Evolutionary conservation across 345 rosid species (phyloP), one percentile per base, ranked within the genome.

Genomic region (Citrus trifoliata): DNA sequence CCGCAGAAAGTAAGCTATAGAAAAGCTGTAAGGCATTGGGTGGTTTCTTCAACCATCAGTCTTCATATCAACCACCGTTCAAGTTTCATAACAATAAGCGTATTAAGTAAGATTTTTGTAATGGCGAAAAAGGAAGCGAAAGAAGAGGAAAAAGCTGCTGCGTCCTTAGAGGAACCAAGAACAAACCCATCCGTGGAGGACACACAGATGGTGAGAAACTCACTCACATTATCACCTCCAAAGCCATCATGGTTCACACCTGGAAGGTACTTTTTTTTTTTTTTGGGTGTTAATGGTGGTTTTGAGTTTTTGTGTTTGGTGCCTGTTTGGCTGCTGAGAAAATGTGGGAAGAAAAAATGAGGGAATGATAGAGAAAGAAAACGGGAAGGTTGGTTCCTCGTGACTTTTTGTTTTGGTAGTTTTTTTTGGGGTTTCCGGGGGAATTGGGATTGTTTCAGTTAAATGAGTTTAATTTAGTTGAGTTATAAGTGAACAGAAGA

Each of bases 171-270:
- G 25, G 76, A 80, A 7, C 71, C 67, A 38, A 85, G 72, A 64
- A 18, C 78, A 1, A 55, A 76, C 27, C 73, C 73, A 55, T 55
- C 55, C 56, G 22, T 7, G 67, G 82, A 40, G 30, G 63, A 73
- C 74, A 35, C 60, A 75, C 84, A 84, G 76, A 84, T 84, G 88
- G 89, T 59, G 28, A 82, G 77, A 38, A 81, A 68, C 78, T 76
- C 87, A 0, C 59, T 59, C 38, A 46, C 86, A 42, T 81, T 71
- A 30, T 69, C 93, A 32, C 82, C 81, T 78, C 74, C 86, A 10
- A 70, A 76, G 14, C 92, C 93, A 68, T 93, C 97, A 13, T 93
- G 97, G 97, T 92, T 95, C 84, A 84, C 95, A 33, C 97, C 98
- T 8, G 85, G 83, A 79, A 90, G 88, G 98, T 95, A 63, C 7